Evolutionary conservation across 140 eudicot species (phyloP), one percentile per base, ranked within the genome.

Genomic region (Bidens hawaiensis): DNA sequence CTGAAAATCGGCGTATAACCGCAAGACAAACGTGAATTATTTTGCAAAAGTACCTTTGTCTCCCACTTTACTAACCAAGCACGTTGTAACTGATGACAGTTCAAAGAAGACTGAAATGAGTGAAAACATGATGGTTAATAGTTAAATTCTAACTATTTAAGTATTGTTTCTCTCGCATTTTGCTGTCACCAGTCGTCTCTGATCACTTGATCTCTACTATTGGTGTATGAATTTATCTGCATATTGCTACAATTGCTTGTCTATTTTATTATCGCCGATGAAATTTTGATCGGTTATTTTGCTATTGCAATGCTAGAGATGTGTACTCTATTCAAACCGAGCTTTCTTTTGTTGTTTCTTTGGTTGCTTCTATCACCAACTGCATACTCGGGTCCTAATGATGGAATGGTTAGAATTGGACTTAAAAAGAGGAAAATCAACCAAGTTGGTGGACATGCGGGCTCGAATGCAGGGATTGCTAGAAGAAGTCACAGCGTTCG

Each of bases 371-470:
- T 81, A 40, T 68, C 74, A 21, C 66, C 79, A n/a, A 34, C 69
- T 13, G 78, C 63, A 14, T 69, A 60, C 41, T 67, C 82, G 18
- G 70, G 60, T 28, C 49, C 77, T 27, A 57, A 74, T 63, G 78
- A 61, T 70, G 76, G 79, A 58, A 41, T 90, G 52, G 34, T 86
- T 31, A n/a, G n/a, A n/a, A n/a, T n/a, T n/a, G n/a, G n/a, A n/a
- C n/a, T n/a, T n/a, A n/a, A n/a, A n/a, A n/a, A 81, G 94, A 81
- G 75, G 60, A 90, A 71, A 36, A 22, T 81, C 36, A 81, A 64
- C 67, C 80, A 65, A 38, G 70, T 78, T 62, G 48, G 78, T 21
- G 75, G 67, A 64, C 77, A 53, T 62, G 25, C 18, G 9, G 76
- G 75, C 49, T 64, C 60, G 7, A 81, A 68, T 30, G 72, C 65